A percentile compares a stretch with the other conserved stretches of the same genome.
phyloP scores from a whole-genome alignment of 345 rosid species.

The Hibiscus trionum region DNA sequence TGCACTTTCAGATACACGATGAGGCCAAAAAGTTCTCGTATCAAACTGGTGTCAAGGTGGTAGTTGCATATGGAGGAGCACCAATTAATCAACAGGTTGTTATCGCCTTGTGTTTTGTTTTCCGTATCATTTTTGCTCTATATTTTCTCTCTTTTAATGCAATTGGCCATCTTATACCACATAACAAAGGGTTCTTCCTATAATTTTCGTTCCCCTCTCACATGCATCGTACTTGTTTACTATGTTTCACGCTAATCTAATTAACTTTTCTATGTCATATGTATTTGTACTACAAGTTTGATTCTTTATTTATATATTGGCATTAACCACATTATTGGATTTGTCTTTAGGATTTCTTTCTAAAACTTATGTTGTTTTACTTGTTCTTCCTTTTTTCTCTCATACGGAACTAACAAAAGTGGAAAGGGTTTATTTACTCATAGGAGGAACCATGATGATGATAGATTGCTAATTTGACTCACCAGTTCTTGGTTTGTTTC shows the following conservation, averaged over 20 bases:
- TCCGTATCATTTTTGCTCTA: neutral
- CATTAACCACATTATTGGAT: neutral
- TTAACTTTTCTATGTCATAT: neutral
- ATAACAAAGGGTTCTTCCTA: too few species aligned
- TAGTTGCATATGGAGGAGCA: constrained; percentile 97
- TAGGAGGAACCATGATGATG: neutral
- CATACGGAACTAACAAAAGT: neutral
- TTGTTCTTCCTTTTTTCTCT: too few species aligned
- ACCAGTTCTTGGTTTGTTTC: neutral
- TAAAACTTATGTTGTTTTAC: neutral
- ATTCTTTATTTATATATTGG: neutral
- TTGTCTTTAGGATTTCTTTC: neutral
- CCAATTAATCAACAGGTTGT: constrained; percentile 83
- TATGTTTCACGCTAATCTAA: neutral
- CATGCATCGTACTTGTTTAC: neutral
- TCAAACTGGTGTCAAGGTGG: constrained; percentile 95
- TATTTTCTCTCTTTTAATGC: too few species aligned
- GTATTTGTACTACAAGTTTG: neutral
- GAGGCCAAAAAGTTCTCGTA: constrained; percentile 91
- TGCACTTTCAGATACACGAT: constrained; percentile 71
- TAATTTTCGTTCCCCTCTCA: neutral
- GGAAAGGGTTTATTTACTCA: neutral
- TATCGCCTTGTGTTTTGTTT: neutral
- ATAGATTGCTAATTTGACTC: neutral
- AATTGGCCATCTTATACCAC: too few species aligned